Evolutionary conservation across 106 monocot genomes (phyloP).

Genomic region (Posidonia australis): DNA sequence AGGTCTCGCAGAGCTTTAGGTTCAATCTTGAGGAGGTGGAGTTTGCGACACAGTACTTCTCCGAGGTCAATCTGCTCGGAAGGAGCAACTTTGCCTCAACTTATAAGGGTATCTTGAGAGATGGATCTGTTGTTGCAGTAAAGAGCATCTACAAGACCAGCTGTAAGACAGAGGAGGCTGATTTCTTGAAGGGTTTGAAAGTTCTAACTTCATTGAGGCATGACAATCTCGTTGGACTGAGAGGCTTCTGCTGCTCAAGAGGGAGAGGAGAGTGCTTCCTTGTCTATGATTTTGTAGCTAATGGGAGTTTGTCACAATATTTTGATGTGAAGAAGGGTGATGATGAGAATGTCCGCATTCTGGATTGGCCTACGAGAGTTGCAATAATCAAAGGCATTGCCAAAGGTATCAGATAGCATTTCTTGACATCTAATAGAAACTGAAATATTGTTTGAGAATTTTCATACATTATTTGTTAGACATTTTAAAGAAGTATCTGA

Average conservation of each 20-base stretch:
- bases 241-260: conserved; percentile 74
- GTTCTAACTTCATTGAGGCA: conserved; percentile 34
- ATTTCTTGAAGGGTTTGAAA: conserved; percentile 70
- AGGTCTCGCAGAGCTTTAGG: conserved; percentile 50
- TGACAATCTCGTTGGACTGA: conserved; percentile 54
- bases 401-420: conserved; percentile 74
- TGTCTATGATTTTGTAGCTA: conserved; percentile 57
- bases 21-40: conserved; percentile 84
- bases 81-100: conserved; percentile 48
- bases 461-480: too few species aligned
- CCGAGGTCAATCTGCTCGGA: conserved; percentile 65
- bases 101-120: conserved; percentile 59
- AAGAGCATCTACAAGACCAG: conserved; percentile 65
- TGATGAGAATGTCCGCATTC: conserved; percentile 21
- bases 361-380: conserved; percentile 65
- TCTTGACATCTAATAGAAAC: too few species aligned
- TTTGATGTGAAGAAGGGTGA: conserved; percentile 42
- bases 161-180: conserved; percentile 59
- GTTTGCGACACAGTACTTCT: conserved; percentile 75
- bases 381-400: conserved; percentile 78
- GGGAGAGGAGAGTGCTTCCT: conserved; percentile 81
- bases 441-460: too few species aligned
- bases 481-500: too few species aligned
- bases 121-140: conserved; percentile 55
- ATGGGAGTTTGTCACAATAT: conserved; percentile 55